phyloP scores from a whole-genome alignment of 352 stramenopile species.

The Aphanomyces astaci region DNA sequence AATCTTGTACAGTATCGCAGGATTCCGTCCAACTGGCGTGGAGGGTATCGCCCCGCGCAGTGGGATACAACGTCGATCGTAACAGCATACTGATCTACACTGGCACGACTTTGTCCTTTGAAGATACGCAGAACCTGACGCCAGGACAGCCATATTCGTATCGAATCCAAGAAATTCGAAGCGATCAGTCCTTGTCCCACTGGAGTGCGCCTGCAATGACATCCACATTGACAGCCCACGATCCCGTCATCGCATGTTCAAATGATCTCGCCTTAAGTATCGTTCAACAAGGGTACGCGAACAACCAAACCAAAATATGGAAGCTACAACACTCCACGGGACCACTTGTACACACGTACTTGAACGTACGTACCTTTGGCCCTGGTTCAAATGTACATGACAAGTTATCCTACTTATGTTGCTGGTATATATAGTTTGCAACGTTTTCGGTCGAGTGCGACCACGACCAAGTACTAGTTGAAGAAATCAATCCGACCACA shows the following conservation, averaged over 20 bases:
- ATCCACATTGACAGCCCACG: not conserved
- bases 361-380: slow-evolving; percentile 5
- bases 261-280: not conserved
- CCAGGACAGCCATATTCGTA: not conserved
- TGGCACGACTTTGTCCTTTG: not conserved
- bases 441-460: slow-evolving; percentile 10
- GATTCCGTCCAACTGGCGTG: not conserved
- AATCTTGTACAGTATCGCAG: not conserved
- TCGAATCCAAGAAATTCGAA: not conserved
- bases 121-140: not conserved
- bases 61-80: not conserved
- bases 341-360: not conserved
- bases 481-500: not conserved
- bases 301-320: not conserved
- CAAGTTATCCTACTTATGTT: not conserved
- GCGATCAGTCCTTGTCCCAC: not conserved
- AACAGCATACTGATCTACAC: not conserved
- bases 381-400: no score
- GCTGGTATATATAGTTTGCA: not conserved
- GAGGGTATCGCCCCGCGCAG: not conserved
- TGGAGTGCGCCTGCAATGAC: not conserved
- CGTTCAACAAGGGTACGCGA: not conserved
- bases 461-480: not conserved
- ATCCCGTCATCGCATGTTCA: not conserved
- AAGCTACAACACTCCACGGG: not conserved